A percentile compares a stretch with the other conserved stretches of the same genome.
These are phyloP conservation scores for Fusarium tupiense DNA, from an alignment of 2,329 filamentous ascomycete species.

Conservation along the genomic window DNA sequence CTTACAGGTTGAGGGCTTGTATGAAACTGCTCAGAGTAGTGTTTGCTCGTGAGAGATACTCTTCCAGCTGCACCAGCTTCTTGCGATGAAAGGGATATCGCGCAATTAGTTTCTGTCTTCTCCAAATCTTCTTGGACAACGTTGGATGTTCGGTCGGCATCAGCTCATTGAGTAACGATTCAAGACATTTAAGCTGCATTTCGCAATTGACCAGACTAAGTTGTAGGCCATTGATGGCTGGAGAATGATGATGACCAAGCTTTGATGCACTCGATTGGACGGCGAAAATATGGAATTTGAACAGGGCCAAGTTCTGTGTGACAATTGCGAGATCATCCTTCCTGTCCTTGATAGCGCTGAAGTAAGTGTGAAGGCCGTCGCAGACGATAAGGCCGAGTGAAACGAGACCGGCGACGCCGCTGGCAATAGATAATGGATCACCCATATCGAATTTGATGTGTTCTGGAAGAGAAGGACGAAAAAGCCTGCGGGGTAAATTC, in stretches of 20 bases:
- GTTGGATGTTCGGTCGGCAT: fast-evolving
- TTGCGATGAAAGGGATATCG: not conserved
- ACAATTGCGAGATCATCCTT: not conserved
- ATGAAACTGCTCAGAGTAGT: fast-evolving
- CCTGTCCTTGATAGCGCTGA: not conserved
- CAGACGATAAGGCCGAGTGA: not conserved
- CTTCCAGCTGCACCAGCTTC: not conserved
- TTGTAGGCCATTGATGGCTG: not conserved
- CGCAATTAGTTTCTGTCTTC: fast-evolving
- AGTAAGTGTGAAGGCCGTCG: not conserved
- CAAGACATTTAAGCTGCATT: not conserved
- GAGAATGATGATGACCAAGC: not conserved
- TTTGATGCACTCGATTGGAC: fast-evolving
- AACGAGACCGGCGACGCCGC: slow-evolving; percentile 3
- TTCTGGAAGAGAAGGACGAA: fast-evolving
- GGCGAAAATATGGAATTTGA: not conserved
- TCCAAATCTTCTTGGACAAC: fast-evolving
- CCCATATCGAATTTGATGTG: not conserved
- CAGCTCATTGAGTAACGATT: fast-evolving
- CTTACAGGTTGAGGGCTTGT: not conserved
- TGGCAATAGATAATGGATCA: not conserved
- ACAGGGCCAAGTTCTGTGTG: fast-evolving
- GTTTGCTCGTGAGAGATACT: not conserved
- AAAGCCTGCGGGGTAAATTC: fast-evolving
- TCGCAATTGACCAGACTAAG: not conserved